phyloP scores from a whole-genome alignment of 2,329 filamentous ascomycete genomes.

The Westerdykella aurantiaca region DNA sequence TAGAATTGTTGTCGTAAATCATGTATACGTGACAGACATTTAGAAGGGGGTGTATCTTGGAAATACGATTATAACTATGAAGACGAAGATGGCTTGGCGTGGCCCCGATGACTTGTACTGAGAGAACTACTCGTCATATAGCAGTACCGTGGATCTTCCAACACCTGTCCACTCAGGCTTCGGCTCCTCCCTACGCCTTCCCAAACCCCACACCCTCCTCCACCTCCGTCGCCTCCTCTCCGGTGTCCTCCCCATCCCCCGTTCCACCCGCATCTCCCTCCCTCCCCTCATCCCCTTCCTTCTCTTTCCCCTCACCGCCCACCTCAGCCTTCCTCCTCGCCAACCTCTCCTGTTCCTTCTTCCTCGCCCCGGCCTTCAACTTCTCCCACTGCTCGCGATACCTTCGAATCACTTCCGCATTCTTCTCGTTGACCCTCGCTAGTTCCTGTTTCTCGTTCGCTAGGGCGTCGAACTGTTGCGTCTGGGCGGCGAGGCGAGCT shows the following conservation, averaged over 20 bases:
- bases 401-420: slow-evolving; percentile 48
- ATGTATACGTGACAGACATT: no score
- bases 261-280: slow-evolving; percentile 2
- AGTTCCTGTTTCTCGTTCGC: slow-evolving; percentile 57
- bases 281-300: slow-evolving; percentile 7
- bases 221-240: slow-evolving; percentile 8
- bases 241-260: slow-evolving; percentile 7
- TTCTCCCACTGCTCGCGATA: slow-evolving; percentile 65
- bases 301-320: slow-evolving; percentile 7
- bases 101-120: no score
- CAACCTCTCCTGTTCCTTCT: slow-evolving; percentile 28
- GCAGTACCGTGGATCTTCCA: no score
- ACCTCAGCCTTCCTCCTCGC: slow-evolving; percentile 35
- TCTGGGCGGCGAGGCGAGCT: slow-evolving; percentile 20
- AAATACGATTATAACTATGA: no score
- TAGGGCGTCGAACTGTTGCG: slow-evolving; percentile 42
- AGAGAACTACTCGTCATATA: no score
- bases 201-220: slow-evolving; percentile 23
- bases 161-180: no score
- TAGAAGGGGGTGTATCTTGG: no score
- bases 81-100: no score
- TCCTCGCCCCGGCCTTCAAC: slow-evolving; percentile 57
- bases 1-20: no score
- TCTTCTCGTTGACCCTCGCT: slow-evolving; percentile 56
- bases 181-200: slow-evolving; percentile 15